These are phyloP conservation scores for Gaeumannomyces tritici DNA, from an alignment of 2,329 filamentous ascomycete genomes.

Conservation along the genomic window DNA sequence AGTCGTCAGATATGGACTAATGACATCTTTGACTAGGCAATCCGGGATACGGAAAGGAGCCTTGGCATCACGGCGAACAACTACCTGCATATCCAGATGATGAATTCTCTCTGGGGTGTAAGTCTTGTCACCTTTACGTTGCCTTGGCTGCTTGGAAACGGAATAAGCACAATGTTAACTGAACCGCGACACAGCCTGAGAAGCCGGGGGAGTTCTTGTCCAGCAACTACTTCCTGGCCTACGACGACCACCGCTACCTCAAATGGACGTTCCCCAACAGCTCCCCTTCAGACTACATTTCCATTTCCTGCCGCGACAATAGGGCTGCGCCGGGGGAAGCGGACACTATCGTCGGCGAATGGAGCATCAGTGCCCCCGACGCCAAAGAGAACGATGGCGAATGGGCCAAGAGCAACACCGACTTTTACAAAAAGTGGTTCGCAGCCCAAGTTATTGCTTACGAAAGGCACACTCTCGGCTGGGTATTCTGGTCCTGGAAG, in stretches of 20 bases:
- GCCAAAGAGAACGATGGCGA: slow-evolving; percentile 31
- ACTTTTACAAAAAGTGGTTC: slow-evolving; percentile 48
- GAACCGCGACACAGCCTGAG: slow-evolving; percentile 18
- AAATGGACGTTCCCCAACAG: slow-evolving; percentile 34
- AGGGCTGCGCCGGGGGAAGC: slow-evolving; percentile 25
- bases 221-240: slow-evolving; percentile 34
- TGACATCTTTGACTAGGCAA: slow-evolving; percentile 25
- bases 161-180: background rate
- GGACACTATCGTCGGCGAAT: slow-evolving; percentile 49
- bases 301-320: slow-evolving; percentile 37
- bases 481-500: slow-evolving; percentile 48
- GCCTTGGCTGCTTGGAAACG: background rate
- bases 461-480: slow-evolving; percentile 33
- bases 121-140: background rate
- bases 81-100: slow-evolving; percentile 40
- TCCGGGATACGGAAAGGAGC: slow-evolving; percentile 36
- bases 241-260: slow-evolving; percentile 50
- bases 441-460: slow-evolving; percentile 20
- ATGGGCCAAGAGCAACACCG: slow-evolving; percentile 30
- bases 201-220: slow-evolving; percentile 37
- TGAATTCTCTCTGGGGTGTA: slow-evolving; percentile 43
- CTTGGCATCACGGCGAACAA: slow-evolving; percentile 30
- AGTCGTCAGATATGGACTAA: no score
- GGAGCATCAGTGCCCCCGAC: slow-evolving; percentile 41
- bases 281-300: slow-evolving; percentile 38